A percentile compares a stretch with the other conserved stretches of the same genome.
Conservation (phyloP, 371 early-diverging fungal species). For the Phascolomyces articulosus region DNA sequence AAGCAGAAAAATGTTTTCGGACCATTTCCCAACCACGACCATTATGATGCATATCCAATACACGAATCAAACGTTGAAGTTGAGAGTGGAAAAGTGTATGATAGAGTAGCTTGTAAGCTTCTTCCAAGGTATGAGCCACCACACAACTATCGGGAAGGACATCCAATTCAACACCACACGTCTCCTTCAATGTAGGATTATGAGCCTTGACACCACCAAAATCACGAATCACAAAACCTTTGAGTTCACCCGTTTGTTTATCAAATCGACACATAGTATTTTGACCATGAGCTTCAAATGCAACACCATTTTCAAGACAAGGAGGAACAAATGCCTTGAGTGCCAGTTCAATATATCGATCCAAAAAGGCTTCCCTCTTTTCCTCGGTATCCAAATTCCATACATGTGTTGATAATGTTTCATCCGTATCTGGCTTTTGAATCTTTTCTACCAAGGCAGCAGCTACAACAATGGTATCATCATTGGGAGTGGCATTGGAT, state of each 20-base stretch:
- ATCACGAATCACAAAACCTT: conserved; percentile 74
- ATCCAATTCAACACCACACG: conserved; percentile 51
- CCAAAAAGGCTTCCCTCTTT: conserved; percentile 57
- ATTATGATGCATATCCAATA: conserved; percentile 63
- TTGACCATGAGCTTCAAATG: conserved; percentile 78
- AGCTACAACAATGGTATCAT: conserved; percentile 62
- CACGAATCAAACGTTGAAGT: conserved; percentile 70
- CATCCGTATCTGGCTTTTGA: conserved; percentile 50
- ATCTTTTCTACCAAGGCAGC: conserved; percentile 69
- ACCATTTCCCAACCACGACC: conserved; percentile 64
- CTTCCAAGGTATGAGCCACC: conserved; percentile 56
- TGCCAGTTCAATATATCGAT: conserved; percentile 48
- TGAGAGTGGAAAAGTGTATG: conserved; percentile 75
- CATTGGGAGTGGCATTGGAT: conserved; percentile 25
- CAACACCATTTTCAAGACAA: conserved; percentile 65
- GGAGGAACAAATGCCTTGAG: conserved; percentile 71
- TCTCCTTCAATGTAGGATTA: conserved; percentile 48
- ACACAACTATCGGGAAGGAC: conserved; percentile 63
- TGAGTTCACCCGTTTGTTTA: conserved; percentile 53
- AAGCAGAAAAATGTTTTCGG: conserved; percentile 8
- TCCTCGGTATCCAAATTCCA: conserved; percentile 59
- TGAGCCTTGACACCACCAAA: conserved; percentile 78
- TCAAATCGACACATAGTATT: conserved; percentile 70
- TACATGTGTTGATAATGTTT: conserved; percentile 47
- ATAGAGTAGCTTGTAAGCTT: conserved; percentile 64